phyloP scores from a whole-genome alignment of 108 stramenopile species.

The Nitzschia putrida region DNA sequence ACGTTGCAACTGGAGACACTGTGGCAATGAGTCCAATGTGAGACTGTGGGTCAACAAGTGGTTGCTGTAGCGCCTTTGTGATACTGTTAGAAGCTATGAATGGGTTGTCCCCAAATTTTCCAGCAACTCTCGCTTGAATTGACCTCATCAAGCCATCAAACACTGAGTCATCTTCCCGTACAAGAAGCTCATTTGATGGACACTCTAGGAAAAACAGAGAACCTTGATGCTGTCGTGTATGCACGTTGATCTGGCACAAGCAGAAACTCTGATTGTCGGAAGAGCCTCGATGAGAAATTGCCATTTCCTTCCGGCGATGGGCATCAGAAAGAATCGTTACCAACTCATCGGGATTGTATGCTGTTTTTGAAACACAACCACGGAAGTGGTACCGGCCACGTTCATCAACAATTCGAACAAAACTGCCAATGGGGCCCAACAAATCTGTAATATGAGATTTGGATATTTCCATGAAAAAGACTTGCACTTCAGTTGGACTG shows the following conservation, averaged over 20 bases:
- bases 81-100: constrained; percentile 8
- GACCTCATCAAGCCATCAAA: constrained; percentile 17
- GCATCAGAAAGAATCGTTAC: constrained; percentile 17
- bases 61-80: constrained; percentile 34
- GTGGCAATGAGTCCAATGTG: constrained; percentile 51
- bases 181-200: constrained; percentile 8
- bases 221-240: constrained; percentile 1
- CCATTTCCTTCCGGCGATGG: constrained; percentile 1
- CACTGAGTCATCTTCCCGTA: neutral
- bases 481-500: constrained; percentile 1
- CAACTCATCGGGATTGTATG: constrained; percentile 1
- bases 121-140: constrained; percentile 9
- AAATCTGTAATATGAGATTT: constrained; percentile 20
- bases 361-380: neutral
- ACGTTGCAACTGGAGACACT: constrained; percentile 46
- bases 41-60: constrained; percentile 28
- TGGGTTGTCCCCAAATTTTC: neutral
- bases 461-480: constrained; percentile 15
- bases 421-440: constrained; percentile 16
- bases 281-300: constrained; percentile 6
- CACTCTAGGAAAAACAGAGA: constrained; percentile 24
- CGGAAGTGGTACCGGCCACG: constrained; percentile 8
- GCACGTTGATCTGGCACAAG: constrained; percentile 27
- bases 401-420: constrained; percentile 27
- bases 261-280: constrained; percentile 6